phyloP scores from a whole-genome alignment of 2,329 filamentous ascomycete species.

The Lachnellula arida region DNA sequence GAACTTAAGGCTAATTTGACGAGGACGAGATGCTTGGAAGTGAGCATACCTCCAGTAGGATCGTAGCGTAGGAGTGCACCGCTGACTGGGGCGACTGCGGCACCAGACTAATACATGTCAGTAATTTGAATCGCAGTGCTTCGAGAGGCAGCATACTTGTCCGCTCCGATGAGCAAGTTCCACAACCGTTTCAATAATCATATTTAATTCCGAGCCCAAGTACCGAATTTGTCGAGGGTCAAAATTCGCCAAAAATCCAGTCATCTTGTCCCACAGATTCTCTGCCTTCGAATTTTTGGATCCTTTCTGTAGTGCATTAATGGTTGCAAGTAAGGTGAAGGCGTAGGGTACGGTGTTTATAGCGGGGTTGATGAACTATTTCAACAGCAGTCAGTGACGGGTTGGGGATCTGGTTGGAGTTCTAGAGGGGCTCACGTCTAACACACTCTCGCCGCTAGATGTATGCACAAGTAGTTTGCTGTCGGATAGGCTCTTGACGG shows the following conservation, averaged over 20 bases:
- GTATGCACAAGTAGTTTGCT: constrained; percentile 31
- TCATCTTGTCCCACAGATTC: constrained; percentile 45
- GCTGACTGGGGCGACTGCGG: constrained; percentile 26
- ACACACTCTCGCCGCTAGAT: constrained; percentile 32
- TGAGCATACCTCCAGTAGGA: constrained; percentile 61
- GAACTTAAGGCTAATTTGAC: constrained; percentile 52
- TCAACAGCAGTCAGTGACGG: constrained; percentile 8
- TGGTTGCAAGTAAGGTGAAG: constrained; percentile 46
- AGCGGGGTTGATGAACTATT: constrained; percentile 42
- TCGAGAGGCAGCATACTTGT: constrained; percentile 18
- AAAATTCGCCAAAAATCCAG: constrained; percentile 37
- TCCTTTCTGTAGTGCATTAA: constrained; percentile 36
- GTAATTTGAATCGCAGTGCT: not conserved
- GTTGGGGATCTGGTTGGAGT: not conserved
- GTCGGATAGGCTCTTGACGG: constrained; percentile 34
- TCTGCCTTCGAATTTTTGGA: constrained; percentile 18
- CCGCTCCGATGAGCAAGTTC: constrained; percentile 15
- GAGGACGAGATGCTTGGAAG: constrained; percentile 55
- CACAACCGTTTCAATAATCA: constrained; percentile 38
- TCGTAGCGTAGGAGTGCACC: constrained; percentile 61
- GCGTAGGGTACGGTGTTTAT: constrained; percentile 57
- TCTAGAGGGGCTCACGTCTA: constrained; percentile 32
- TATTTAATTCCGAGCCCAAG: constrained; percentile 42
- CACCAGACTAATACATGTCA: constrained; percentile 20
- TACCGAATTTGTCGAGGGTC: constrained; percentile 52